These are phyloP conservation scores for Litsea cubeba DNA, from an alignment of 164 flowering plant genomes.

Conservation along the genomic window DNA sequence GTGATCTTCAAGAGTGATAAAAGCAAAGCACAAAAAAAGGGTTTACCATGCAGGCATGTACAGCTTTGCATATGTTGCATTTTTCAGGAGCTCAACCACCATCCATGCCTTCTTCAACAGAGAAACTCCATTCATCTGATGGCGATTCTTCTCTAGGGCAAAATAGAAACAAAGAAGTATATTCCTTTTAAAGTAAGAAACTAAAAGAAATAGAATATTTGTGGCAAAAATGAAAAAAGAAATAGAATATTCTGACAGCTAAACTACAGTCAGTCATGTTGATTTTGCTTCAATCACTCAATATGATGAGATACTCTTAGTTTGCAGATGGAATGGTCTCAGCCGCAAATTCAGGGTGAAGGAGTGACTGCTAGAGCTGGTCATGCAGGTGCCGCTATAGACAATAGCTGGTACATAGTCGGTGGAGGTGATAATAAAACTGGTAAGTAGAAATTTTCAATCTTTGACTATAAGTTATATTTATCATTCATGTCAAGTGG, in stretches of 20 bases:
- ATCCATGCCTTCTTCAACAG: too few species aligned
- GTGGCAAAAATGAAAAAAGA: too few species aligned
- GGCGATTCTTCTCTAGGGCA: not conserved
- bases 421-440: slow-evolving; percentile 95
- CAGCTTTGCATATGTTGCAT: too few species aligned
- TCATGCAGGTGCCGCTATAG: slow-evolving; percentile 71
- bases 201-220: too few species aligned
- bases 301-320: slow-evolving; percentile 2
- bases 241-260: not conserved
- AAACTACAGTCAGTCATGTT: not conserved
- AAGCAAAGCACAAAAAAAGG: too few species aligned
- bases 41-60: too few species aligned
- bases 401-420: slow-evolving; percentile 74
- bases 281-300: not conserved
- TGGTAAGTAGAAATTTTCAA: slow-evolving; percentile 41
- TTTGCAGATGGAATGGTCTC: slow-evolving; percentile 95
- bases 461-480: not conserved
- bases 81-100: too few species aligned
- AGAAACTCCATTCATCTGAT: not conserved
- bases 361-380: slow-evolving; percentile 79
- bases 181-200: not conserved
- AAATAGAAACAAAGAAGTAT: not conserved
- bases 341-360: slow-evolving; percentile 77
- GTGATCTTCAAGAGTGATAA: too few species aligned
- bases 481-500: too few species aligned